Base-by-base conservation (phyloP, 2,329 filamentous ascomycete genomes). In the Fusarium stilboides region DNA sequence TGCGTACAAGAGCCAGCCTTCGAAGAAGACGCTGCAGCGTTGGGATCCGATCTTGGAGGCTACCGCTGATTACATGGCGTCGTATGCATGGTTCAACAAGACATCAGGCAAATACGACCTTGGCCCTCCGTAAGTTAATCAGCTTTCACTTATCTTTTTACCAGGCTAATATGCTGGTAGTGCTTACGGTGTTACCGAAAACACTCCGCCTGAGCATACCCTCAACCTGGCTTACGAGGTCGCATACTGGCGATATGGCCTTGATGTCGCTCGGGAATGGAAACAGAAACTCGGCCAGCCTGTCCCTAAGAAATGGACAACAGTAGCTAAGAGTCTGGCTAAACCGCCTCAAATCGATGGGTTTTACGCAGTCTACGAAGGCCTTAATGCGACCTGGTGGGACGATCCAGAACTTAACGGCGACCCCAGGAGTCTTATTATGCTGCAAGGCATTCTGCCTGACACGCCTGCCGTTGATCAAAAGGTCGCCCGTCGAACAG, bases 211-310 rank as follows among this genome's bases (percentile, higher is more conserved):
- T 1, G 88, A 89, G 62, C 76, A 71, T 2, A 89, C 87, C 0
- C 73, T 85, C 4, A 89, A 89, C 68, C 86, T 88, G 19, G 83
- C 86, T 1, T 90, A 89, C 57, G 88, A 90, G 77, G 77, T 87
- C 8, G 84, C 87, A 8, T 90, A 90, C 75, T 89, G 87, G 87
- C 81, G 85, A 17, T 89, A 89, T 62, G 88, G 88, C 2, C 80
- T 89, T 17, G 81, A 85, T 24, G 75, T 88, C 2, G 88, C 87
- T 5, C 78, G 80, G 4, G 69, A 76, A 12, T 90, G 88, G 87
- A 86, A 85, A 71, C 60, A 76, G 46, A 79, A 86, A 5, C 83
- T 85, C 47, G 77, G 77, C 3, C 77, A 81, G n/a, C 44, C 78
- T 0, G 75, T 83, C 0, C 86, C 87, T 0, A 45, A 70, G 1